phyloP scores from a whole-genome alignment of 352 stramenopile species.

The Stramenopiles sp. region DNA sequence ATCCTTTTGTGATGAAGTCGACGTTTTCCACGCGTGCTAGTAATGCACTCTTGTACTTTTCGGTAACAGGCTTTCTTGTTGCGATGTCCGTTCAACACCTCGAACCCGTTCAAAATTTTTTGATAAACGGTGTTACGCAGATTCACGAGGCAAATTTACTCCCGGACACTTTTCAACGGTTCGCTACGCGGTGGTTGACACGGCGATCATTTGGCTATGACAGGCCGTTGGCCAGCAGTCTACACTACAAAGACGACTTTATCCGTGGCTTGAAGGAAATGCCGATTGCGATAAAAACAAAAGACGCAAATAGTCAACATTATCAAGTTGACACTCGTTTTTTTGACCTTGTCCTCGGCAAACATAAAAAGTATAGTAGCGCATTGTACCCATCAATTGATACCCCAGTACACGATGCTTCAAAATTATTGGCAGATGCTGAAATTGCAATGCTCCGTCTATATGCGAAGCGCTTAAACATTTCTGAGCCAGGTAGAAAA shows the following conservation, averaged over 20 bases:
- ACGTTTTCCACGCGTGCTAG: no score
- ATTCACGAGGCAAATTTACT: no score
- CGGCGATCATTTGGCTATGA: neutral
- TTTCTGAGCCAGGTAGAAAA: conserved; percentile 38
- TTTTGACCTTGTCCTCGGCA: conserved; percentile 49
- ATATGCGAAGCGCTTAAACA: conserved; percentile 40
- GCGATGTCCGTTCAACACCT: no score
- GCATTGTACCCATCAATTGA: conserved; percentile 30
- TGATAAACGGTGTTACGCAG: no score
- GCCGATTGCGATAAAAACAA: conserved; percentile 25
- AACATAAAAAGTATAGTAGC: conserved; percentile 52
- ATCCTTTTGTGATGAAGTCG: no score
- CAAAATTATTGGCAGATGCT: conserved; percentile 38
- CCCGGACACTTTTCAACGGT: no score
- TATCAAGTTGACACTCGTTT: conserved; percentile 62
- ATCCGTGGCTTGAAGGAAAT: conserved; percentile 8
- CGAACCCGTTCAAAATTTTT: no score
- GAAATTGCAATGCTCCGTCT: conserved; percentile 52
- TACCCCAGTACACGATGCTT: conserved; percentile 22
- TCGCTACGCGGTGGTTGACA: no score
- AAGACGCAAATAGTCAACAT: conserved; percentile 59
- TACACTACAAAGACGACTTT: conserved; percentile 19
- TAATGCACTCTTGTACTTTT: no score
- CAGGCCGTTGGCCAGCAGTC: neutral
- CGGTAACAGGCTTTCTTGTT: no score